Percentiles rank a stretch among this genome's conserved stretches.
Evolutionary conservation across 2,329 filamentous ascomycete species (phyloP).

Genomic region (Monilinia fructigena): DNA sequence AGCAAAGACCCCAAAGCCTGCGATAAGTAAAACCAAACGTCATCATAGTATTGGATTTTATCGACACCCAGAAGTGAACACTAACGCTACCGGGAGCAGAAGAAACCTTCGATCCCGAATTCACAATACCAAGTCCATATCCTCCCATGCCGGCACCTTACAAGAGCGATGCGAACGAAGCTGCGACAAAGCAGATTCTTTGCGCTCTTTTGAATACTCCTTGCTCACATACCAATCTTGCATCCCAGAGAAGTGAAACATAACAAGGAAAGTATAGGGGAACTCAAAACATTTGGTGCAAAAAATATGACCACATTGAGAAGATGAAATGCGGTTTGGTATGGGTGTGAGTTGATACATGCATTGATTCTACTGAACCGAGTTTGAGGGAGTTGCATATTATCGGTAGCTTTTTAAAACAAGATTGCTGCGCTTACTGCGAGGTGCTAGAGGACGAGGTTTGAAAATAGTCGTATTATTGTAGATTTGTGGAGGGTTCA

Average conservation of each 20-base stretch:
- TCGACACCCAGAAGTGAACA: too few species aligned
- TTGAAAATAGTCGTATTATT: neutral
- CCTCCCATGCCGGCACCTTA: too few species aligned
- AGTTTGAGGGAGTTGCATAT: neutral
- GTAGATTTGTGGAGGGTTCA: too few species aligned
- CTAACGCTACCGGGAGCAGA: too few species aligned
- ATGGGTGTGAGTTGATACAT: neutral
- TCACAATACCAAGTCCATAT: too few species aligned
- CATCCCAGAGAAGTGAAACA: neutral
- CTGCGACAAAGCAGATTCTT: too few species aligned
- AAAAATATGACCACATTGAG: rapidly evolving
- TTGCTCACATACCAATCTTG: neutral
- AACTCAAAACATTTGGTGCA: too few species aligned
- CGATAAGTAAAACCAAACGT: too few species aligned
- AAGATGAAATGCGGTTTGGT: neutral
- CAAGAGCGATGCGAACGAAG: too few species aligned
- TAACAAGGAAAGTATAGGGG: neutral
- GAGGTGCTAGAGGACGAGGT: neutral
- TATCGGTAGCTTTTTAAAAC: neutral
- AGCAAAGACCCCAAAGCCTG: too few species aligned
- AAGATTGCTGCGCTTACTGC: neutral
- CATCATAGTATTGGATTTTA: too few species aligned
- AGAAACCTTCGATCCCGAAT: too few species aligned
- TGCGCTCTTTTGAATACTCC: rapidly evolving
- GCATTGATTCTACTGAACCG: neutral